A percentile compares a stretch with the other conserved stretches of the same genome.
These are phyloP conservation scores for Inga leiocalycina DNA, from an alignment of 306 rosid genomes.

Conservation along the genomic window DNA sequence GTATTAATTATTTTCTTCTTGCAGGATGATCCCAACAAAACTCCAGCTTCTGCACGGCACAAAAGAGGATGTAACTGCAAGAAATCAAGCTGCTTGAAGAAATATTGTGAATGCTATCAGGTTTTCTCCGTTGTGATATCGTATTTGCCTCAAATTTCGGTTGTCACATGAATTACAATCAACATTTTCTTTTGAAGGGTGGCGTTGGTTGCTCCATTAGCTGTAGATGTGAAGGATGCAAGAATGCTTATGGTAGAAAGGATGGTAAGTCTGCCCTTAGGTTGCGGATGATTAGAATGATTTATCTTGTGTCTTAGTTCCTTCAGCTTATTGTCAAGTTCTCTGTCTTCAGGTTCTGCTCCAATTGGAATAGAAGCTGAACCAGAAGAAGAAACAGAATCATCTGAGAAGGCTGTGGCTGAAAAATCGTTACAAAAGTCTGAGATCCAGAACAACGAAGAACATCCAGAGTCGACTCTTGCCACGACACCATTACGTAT, in stretches of 20 bases:
- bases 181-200: conserved; percentile 57
- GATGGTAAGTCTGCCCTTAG: conserved; percentile 59
- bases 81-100: conserved; percentile 85
- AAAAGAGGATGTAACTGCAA: conserved; percentile 95
- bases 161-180: conserved; percentile 38
- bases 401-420: conserved; percentile 47
- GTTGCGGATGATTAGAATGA: conserved; percentile 8
- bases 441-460: conserved; percentile 59
- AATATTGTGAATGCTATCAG: conserved; percentile 93
- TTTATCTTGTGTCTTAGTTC: not conserved
- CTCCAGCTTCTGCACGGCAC: conserved; percentile 83
- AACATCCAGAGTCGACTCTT: conserved; percentile 52
- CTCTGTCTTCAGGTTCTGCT: conserved; percentile 52
- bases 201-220: conserved; percentile 85
- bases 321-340: not conserved
- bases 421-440: conserved; percentile 51
- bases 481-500: conserved; percentile 64
- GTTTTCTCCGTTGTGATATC: conserved; percentile 43
- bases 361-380: conserved; percentile 56
- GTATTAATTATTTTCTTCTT: conserved; percentile 29
- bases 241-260: conserved; percentile 79
- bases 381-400: conserved; percentile 73
- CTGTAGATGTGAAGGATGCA: conserved; percentile 91
- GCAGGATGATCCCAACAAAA: conserved; percentile 80
- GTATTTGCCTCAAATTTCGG: conserved; percentile 13